Percentiles rank a stretch among this genome's conserved stretches.
phyloP scores from a whole-genome alignment of 106 monocot species.

The Acorus gramineus region DNA sequence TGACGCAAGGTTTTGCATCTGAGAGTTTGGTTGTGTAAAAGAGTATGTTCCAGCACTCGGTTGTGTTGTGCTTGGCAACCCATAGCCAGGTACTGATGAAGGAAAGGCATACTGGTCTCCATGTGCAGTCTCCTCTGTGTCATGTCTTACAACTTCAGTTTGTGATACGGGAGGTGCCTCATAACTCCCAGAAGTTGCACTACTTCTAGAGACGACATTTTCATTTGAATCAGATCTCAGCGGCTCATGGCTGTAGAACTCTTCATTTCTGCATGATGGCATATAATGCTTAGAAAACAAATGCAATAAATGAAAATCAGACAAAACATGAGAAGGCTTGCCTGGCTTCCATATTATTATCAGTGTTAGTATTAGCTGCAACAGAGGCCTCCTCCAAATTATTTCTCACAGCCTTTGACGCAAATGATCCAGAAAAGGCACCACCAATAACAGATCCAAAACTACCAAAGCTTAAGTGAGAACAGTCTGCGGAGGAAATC shows the following conservation, averaged over 20 bases:
- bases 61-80: conserved; percentile 35
- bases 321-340: conserved; percentile 8
- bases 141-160: conserved; percentile 40
- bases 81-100: conserved; percentile 46
- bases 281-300: too few relatives aligned
- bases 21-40: conserved; percentile 30
- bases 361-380: conserved; percentile 31
- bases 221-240: conserved; percentile 31
- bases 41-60: conserved; percentile 28
- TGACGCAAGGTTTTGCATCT: conserved; percentile 53
- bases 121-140: conserved; percentile 35
- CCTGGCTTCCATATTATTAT: conserved; percentile 52
- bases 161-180: conserved; percentile 47
- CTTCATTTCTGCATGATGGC: conserved; percentile 36
- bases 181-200: conserved; percentile 22
- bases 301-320: neutral
- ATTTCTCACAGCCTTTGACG: conserved; percentile 23
- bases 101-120: conserved; percentile 41
- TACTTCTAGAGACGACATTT: conserved; percentile 19
- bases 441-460: conserved; percentile 59
- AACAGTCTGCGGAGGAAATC: conserved; percentile 63
- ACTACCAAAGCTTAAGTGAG: conserved; percentile 93
- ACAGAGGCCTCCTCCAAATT: conserved; percentile 34
- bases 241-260: conserved; percentile 47
- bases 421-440: conserved; percentile 47